Percentiles rank a stretch among this genome's conserved stretches.
phyloP scores from a whole-genome alignment of 2,329 filamentous ascomycete genomes.

The Neoscytalidium dimidiatum region DNA sequence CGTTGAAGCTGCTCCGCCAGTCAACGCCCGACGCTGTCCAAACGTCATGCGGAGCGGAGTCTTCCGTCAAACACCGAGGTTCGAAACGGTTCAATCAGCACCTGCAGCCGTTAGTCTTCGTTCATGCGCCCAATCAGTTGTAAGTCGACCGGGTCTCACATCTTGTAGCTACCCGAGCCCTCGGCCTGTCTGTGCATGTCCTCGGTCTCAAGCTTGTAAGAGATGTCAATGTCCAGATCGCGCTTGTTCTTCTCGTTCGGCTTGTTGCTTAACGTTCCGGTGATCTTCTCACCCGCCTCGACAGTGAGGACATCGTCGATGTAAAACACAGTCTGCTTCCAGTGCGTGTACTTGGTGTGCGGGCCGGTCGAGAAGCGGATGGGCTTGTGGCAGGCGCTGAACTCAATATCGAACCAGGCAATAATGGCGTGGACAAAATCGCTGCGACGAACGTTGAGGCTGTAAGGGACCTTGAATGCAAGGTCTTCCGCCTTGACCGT shows the following conservation, averaged over 20 bases:
- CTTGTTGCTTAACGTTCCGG: conserved; percentile 74
- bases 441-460: conserved; percentile 74
- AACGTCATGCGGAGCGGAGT: conserved; percentile 2
- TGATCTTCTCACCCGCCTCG: conserved; percentile 79
- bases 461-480: conserved; percentile 78
- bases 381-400: conserved; percentile 96
- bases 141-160: conserved; percentile 42
- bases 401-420: conserved; percentile 99
- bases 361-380: conserved; percentile 96
- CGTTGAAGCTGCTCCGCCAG: conserved; percentile 3
- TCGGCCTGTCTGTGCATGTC: conserved; percentile 69
- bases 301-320: conserved; percentile 90
- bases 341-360: conserved; percentile 99
- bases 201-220: conserved; percentile 76
- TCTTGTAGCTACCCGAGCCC: conserved; percentile 78
- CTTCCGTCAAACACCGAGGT: conserved; percentile 7
- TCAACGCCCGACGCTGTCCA: neutral
- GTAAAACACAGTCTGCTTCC: conserved; percentile 99
- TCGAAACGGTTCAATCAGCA: conserved; percentile 5
- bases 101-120: neutral
- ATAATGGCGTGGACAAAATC: conserved; percentile 97
- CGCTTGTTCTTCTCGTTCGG: conserved; percentile 94
- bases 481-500: conserved; percentile 82
- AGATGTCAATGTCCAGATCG: conserved; percentile 87
- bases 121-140: neutral